A percentile compares a stretch with the other conserved stretches of the same genome.
Evolutionary conservation across 2,329 filamentous ascomycete genomes (phyloP).

Genomic region (Penicillium sp.): DNA sequence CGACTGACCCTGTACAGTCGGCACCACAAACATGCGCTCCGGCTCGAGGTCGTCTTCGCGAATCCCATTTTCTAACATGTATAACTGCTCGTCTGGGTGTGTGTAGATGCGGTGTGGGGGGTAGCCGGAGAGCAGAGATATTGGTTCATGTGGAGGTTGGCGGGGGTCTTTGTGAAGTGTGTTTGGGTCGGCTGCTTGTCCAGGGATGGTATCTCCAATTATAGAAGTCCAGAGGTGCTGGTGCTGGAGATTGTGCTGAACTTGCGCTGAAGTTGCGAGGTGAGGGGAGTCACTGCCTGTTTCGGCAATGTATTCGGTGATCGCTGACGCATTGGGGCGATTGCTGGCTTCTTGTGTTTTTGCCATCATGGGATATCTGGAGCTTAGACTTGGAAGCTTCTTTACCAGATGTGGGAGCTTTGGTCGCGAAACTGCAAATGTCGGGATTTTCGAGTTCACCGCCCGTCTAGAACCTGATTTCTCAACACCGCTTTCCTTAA

Average conservation of each 20-base stretch:
- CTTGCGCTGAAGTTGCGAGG: conserved; percentile 55
- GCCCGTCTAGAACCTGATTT: conserved; percentile 1
- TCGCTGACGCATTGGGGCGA: conserved; percentile 36
- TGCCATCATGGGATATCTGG: conserved; percentile 17
- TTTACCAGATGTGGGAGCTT: not conserved
- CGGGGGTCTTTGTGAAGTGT: not conserved
- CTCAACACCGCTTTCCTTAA: conserved; percentile 13
- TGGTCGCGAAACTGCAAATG: conserved; percentile 1
- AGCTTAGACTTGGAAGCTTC: not conserved
- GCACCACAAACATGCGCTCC: conserved; percentile 60
- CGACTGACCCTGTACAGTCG: conserved; percentile 57
- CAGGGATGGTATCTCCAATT: conserved; percentile 44
- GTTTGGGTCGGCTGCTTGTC: not conserved
- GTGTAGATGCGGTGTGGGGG: conserved; percentile 61
- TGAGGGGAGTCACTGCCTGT: conserved; percentile 26
- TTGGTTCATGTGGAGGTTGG: conserved; percentile 25
- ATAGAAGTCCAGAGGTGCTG: conserved; percentile 62
- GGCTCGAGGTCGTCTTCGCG: conserved; percentile 47
- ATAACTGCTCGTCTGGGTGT: conserved; percentile 64
- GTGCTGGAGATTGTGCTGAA: conserved; percentile 63
- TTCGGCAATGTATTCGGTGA: conserved; percentile 41
- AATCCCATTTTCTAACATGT: conserved; percentile 54
- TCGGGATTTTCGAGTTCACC: conserved; percentile 8
- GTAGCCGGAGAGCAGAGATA: conserved; percentile 57
- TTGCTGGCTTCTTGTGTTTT: not conserved